Conservation (phyloP, 495 filamentous ascomycete species). For the Aspergillus taichungensis region DNA sequence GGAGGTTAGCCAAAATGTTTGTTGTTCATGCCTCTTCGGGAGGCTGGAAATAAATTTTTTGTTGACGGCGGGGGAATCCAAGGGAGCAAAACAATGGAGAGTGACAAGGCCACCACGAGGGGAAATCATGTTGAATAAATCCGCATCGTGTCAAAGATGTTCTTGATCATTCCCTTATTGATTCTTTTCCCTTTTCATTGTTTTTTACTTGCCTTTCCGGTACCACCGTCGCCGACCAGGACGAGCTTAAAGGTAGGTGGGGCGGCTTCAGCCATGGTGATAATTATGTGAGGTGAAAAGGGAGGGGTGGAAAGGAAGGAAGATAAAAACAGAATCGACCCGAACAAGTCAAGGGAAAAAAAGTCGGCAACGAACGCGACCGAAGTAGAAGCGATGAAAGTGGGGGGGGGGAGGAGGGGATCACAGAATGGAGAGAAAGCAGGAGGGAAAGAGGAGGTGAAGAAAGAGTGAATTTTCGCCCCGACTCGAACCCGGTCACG, state of each 20-base stretch:
- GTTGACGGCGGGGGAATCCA: slow-evolving; percentile 23
- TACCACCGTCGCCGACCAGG: slow-evolving; percentile 98
- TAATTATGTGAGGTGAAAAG: slow-evolving; percentile 22
- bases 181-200: neutral
- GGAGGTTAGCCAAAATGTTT: slow-evolving; percentile 21
- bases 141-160: too few relatives aligned
- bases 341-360: slow-evolving; percentile 2
- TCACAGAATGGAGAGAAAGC: slow-evolving; percentile 18
- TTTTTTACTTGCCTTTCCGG: slow-evolving; percentile 78
- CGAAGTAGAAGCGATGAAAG: slow-evolving; percentile 14
- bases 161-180: too few relatives aligned
- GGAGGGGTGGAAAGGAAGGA: neutral
- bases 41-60: slow-evolving; percentile 8
- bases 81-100: neutral
- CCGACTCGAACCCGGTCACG: slow-evolving; percentile 33
- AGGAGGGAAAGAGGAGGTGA: slow-evolving; percentile 17
- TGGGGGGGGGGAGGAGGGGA: slow-evolving; percentile 5
- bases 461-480: slow-evolving; percentile 41
- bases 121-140: neutral
- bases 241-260: slow-evolving; percentile 97
- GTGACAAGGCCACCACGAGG: neutral
- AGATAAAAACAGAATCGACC: too few relatives aligned
- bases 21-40: slow-evolving; percentile 2
- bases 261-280: slow-evolving; percentile 51
- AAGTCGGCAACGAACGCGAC: slow-evolving; percentile 13